Percentiles rank a stretch among this genome's conserved stretches.
phyloP scores from a whole-genome alignment of 1,139 yeast genomes.

The Candida sanyaensis region DNA sequence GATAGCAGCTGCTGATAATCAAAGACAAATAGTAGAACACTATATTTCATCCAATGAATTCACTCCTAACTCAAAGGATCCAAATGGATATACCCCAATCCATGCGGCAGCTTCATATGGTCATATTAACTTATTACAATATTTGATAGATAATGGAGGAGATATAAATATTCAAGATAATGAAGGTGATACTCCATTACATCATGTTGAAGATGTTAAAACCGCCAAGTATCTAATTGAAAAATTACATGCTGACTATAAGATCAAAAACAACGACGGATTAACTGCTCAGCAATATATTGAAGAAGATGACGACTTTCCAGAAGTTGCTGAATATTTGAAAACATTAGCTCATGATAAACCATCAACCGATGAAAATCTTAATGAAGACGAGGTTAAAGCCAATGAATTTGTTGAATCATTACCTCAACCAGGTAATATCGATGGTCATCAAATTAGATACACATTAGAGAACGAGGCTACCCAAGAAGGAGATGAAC shows the following conservation, averaged over 20 bases:
- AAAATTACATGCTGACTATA: constrained; percentile 66
- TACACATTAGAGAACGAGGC: constrained; percentile 55
- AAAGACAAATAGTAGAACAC: constrained; percentile 56
- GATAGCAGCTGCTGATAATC: constrained; percentile 93
- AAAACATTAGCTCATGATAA: constrained; percentile 45
- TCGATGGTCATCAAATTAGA: constrained; percentile 58
- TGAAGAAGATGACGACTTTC: constrained; percentile 84
- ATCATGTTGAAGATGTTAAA: constrained; percentile 74
- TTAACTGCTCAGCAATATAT: constrained; percentile 67
- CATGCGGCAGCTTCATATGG: constrained; percentile 98
- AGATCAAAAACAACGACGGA: constrained; percentile 67
- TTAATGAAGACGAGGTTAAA: constrained; percentile 10
- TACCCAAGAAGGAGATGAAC: constrained; percentile 35
- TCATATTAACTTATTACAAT: constrained; percentile 64
- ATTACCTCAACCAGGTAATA: constrained; percentile 43
- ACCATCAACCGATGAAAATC: constrained; percentile 13
- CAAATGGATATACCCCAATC: constrained; percentile 92
- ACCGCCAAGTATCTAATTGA: constrained; percentile 69
- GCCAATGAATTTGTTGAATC: constrained; percentile 20
- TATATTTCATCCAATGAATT: constrained; percentile 52
- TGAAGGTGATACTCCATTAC: constrained; percentile 96
- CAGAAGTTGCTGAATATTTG: constrained; percentile 72
- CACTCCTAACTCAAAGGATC: constrained; percentile 75
- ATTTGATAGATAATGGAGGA: constrained; percentile 65
- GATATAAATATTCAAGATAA: constrained; percentile 77